Conservation (phyloP, 805 yeast genomes). For the Candida chauliodis region DNA sequence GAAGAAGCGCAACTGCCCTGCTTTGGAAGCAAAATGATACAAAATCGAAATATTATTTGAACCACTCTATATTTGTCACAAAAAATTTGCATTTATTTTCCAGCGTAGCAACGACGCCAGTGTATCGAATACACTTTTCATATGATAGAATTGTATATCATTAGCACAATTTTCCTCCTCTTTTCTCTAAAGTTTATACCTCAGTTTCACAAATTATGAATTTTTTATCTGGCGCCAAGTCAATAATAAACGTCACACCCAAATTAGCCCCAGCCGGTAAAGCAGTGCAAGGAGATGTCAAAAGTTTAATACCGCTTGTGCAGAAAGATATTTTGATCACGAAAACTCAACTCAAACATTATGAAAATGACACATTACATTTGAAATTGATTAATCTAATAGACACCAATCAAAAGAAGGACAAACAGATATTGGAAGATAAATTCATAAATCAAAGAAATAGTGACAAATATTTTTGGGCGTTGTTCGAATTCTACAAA, state of each 20-base stretch:
- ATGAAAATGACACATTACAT: slow-evolving; percentile 20
- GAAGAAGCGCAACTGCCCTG: no score
- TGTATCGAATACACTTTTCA: no score
- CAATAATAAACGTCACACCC: slow-evolving; percentile 2
- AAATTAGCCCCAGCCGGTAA: slow-evolving; percentile 8
- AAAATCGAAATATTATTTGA: no score
- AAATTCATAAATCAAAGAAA: slow-evolving; percentile 12
- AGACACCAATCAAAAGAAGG: slow-evolving; percentile 17
- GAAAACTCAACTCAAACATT: slow-evolving; percentile 19
- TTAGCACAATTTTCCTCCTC: no score
- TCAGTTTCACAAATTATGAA: no score
- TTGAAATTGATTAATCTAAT: slow-evolving; percentile 20
- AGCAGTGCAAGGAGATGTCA: slow-evolving; percentile 16
- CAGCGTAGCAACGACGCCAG: no score
- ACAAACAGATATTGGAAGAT: slow-evolving; percentile 14
- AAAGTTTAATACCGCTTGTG: slow-evolving; percentile 17
- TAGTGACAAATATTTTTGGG: slow-evolving; percentile 14
- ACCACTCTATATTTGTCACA: no score
- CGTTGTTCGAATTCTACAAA: slow-evolving; percentile 18
- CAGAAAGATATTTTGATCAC: slow-evolving; percentile 19
- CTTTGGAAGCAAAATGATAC: no score
- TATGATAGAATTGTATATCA: no score
- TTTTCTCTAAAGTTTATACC: no score
- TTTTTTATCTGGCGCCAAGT: slow-evolving; percentile 2
- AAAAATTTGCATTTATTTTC: no score